Percentiles rank a stretch among this genome's conserved stretches.
Evolutionary conservation across 441 rosid genomes (phyloP).

Genomic region (Jatropha podagrica): DNA sequence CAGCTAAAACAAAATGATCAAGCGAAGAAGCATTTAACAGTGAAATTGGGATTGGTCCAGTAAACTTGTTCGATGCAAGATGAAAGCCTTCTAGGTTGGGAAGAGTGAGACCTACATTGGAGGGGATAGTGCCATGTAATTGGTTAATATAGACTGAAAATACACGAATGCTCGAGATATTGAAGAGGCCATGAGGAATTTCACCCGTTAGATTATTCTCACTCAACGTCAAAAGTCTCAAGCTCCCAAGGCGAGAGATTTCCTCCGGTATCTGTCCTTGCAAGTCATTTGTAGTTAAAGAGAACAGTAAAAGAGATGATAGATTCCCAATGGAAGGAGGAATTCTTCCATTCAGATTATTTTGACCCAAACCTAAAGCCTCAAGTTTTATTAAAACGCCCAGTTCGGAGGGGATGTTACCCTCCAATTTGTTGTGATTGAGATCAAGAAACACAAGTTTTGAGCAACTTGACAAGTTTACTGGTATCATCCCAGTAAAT

Average conservation of each 20-base stretch:
- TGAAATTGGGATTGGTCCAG: constrained; percentile 1
- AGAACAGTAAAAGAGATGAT: background rate
- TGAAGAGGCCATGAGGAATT: background rate
- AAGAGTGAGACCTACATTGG: background rate
- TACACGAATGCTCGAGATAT: background rate
- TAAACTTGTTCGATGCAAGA: background rate
- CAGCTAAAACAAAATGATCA: background rate
- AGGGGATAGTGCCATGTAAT: background rate
- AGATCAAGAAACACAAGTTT: background rate
- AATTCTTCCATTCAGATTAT: background rate
- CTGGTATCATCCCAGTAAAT: background rate
- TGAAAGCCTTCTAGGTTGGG: background rate
- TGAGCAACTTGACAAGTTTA: background rate
- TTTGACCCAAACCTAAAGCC: background rate
- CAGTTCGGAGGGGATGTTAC: background rate
- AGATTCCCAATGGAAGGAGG: constrained; percentile 4
- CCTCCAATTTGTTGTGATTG: background rate
- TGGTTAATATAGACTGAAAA: background rate
- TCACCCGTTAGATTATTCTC: background rate
- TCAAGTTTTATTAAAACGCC: background rate
- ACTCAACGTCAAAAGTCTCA: background rate
- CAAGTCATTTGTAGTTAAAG: background rate
- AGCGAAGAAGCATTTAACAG: constrained; percentile 1
- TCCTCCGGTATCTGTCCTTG: background rate
- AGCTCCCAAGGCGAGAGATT: background rate